Evolutionary conservation across 2,329 filamentous ascomycete genomes (phyloP).

Genomic region (Raffaelea ambrosiae): DNA sequence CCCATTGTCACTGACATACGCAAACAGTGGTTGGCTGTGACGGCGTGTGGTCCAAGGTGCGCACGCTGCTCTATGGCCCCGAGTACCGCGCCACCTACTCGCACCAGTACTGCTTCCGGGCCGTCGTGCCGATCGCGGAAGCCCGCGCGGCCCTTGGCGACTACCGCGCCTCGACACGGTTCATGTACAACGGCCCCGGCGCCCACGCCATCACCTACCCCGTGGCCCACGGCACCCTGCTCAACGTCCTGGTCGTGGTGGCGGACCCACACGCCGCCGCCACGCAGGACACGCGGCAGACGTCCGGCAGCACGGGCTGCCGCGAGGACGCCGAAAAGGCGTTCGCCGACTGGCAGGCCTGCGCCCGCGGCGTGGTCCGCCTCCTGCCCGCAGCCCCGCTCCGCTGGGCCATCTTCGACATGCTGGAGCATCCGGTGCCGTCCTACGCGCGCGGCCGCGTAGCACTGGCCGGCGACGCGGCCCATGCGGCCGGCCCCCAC

Average conservation of each 20-base stretch:
- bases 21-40: constrained; percentile 49
- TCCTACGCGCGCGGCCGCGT: constrained; percentile 33
- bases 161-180: constrained; percentile 36
- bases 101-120: constrained; percentile 53
- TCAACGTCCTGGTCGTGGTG: constrained; percentile 48
- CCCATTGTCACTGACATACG: too few species aligned
- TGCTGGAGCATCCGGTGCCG: constrained; percentile 33
- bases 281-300: constrained; percentile 13
- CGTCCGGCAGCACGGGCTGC: constrained; percentile 24
- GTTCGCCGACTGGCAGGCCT: constrained; percentile 31
- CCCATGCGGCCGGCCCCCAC: constrained; percentile 46
- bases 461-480: constrained; percentile 46
- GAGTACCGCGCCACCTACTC: constrained; percentile 38
- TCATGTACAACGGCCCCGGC: constrained; percentile 48
- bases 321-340: constrained; percentile 30
- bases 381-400: constrained; percentile 40
- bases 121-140: constrained; percentile 51
- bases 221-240: constrained; percentile 41
- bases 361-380: constrained; percentile 25
- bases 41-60: constrained; percentile 50
- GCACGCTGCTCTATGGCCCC: constrained; percentile 42
- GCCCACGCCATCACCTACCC: constrained; percentile 56
- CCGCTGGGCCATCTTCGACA: constrained; percentile 49
- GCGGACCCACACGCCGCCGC: constrained; percentile 10
- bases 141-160: constrained; percentile 41